phyloP scores from a whole-genome alignment of 345 rosid species.

The Geranium rotundifolium region DNA sequence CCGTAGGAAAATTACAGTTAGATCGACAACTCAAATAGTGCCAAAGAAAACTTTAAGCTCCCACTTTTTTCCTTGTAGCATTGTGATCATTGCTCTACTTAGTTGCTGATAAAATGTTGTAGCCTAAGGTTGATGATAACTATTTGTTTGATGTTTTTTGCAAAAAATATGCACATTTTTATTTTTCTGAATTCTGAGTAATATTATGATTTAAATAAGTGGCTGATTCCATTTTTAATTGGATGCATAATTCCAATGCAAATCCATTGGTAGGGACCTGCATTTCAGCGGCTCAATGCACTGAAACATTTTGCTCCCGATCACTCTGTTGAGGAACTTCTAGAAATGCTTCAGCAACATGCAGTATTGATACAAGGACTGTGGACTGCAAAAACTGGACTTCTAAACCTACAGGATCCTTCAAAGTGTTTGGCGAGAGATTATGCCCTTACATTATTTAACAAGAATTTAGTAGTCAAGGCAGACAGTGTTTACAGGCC shows the following conservation, averaged over 20 bases:
- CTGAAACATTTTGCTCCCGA: constrained; percentile 55
- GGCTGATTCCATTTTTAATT: neutral
- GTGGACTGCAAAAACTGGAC: constrained; percentile 56
- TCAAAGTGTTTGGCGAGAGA: constrained; percentile 33
- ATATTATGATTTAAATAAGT: neutral
- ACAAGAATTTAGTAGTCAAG: constrained; percentile 22
- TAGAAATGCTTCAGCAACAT: constrained; percentile 39
- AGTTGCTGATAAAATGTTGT: neutral
- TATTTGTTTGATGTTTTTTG: neutral
- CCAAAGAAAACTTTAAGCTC: neutral
- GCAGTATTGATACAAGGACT: constrained; percentile 79
- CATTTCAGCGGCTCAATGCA: constrained; percentile 42
- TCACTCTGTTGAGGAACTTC: constrained; percentile 34
- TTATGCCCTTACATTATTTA: constrained; percentile 40
- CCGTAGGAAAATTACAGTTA: neutral
- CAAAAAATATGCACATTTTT: neutral
- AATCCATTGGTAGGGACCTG: constrained; percentile 34
- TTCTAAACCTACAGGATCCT: constrained; percentile 25
- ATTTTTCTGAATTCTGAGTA: neutral
- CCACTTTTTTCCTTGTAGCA: neutral
- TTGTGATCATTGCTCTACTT: neutral
- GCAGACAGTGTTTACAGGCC: constrained; percentile 13
- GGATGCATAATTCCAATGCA: neutral
- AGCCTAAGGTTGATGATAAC: neutral
- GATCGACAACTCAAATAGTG: neutral